These are phyloP conservation scores for Ilyonectria robusta DNA, from an alignment of 2,329 filamentous ascomycete genomes.

Conservation along the genomic window DNA sequence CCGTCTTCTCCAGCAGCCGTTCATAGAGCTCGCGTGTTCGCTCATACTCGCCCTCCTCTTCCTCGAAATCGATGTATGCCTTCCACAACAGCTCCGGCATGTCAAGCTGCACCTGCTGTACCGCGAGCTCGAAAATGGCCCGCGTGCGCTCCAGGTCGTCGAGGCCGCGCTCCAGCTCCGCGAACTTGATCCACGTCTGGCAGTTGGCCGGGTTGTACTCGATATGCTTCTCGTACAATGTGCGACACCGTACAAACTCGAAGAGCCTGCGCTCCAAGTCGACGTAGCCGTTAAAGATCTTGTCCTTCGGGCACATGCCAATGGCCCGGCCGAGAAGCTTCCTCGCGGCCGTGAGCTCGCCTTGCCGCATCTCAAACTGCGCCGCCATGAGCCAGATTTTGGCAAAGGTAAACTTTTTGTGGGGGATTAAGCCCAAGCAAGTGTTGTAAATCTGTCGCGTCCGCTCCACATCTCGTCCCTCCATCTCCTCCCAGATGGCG, in stretches of 20 bases:
- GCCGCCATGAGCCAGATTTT: constrained; percentile 97
- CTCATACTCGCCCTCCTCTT: constrained; percentile 93
- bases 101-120: constrained; percentile 85
- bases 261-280: constrained; percentile 94
- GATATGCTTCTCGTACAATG: constrained; percentile 93
- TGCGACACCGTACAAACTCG: constrained; percentile 92
- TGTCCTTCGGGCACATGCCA: constrained; percentile 96
- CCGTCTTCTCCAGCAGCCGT: constrained; percentile 91
- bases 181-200: constrained; percentile 96
- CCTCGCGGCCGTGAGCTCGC: constrained; percentile 82
- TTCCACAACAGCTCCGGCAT: constrained; percentile 99
- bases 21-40: constrained; percentile 88
- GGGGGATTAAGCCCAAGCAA: constrained; percentile 88
- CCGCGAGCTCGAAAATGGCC: constrained; percentile 92
- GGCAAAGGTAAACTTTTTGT: constrained; percentile 97
- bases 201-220: constrained; percentile 92
- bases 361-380: constrained; percentile 92
- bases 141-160: constrained; percentile 91
- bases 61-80: constrained; percentile 98
- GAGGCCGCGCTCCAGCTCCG: constrained; percentile 90
- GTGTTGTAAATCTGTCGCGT: constrained; percentile 93
- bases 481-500: constrained; percentile 93
- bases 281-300: constrained; percentile 93
- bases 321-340: constrained; percentile 93
- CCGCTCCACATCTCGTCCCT: constrained; percentile 82